Evolutionary conservation across 371 early-diverging fungal species (phyloP), one percentile per base, ranked within the genome.

Genomic region (Mucor plumbeus): DNA sequence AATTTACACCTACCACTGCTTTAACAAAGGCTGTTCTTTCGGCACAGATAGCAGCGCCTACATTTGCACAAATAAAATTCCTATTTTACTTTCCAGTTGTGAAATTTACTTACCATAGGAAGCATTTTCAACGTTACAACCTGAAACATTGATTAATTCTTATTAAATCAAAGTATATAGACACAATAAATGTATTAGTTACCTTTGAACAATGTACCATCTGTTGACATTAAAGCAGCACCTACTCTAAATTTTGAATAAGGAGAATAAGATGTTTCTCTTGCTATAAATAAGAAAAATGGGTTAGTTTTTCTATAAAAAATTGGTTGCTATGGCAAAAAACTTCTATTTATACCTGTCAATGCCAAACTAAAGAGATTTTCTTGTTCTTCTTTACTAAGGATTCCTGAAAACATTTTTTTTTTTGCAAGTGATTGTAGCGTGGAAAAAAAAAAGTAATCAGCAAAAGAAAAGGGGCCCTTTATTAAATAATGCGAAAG

Each of bases 231-330:
- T 48, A 93, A 70, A 5, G 94, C 91, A 55, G 92, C 91, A 39
- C 95, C 95, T 13, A 95, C 93, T 21, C 91, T 85, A 77, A 93
- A 95, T 60, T 93, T 92, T 38, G 90, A 90, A 82, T 95, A 95
- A 17, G 95, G 95, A 10, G 87, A 86, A 76, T 95, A 94, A 0
- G 89, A 79, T 11, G 57, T 50, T 13, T 82, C 81, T 59, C 78
- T 81, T 35, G 87, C 89, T 89, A 69, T 36, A 59, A 26, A 17
- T 33, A 53, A 26, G 4, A 15, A 13, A 39, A 38, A 11, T 55
- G 6, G 36, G 31, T 43, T 40, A 44, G 26, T 50, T 34, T 55
- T 17, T 21, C 5, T 43, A 34, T 63, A 55, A 33, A 26, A 13
- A 58, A 26, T 14, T 11, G 10, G 6, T 38, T 26, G 7, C 31